Evolutionary conservation across 495 filamentous ascomycete genomes (phyloP).

Genomic region (Mytilinidion resinicola): DNA sequence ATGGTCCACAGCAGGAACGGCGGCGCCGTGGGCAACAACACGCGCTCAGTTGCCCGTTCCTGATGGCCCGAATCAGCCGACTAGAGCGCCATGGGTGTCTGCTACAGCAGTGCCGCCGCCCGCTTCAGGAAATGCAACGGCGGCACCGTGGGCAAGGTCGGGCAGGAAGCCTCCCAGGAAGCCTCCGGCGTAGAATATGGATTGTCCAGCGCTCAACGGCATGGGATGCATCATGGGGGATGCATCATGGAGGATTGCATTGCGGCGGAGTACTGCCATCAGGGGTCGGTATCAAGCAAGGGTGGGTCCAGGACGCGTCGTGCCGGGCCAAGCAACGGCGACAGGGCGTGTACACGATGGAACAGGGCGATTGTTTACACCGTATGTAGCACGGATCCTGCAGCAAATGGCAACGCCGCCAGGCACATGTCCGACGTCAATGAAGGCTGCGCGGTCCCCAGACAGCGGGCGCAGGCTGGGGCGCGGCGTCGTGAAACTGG

Average conservation of each 20-base stretch:
- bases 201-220: neutral
- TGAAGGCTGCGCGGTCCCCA: neutral
- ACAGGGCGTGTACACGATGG: neutral
- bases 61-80: constrained; percentile 21
- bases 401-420: too few relatives aligned
- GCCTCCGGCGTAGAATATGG: constrained; percentile 1
- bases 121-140: constrained; percentile 14
- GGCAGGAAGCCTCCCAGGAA: constrained; percentile 14
- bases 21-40: constrained; percentile 45
- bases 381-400: too few relatives aligned
- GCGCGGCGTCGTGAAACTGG: too few relatives aligned
- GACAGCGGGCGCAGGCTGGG: too few relatives aligned
- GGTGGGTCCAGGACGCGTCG: neutral
- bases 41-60: constrained; percentile 34
- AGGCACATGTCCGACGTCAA: too few relatives aligned
- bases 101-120: constrained; percentile 13
- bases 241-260: neutral
- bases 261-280: neutral
- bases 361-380: neutral
- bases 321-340: neutral
- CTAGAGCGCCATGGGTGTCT: constrained; percentile 41
- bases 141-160: constrained; percentile 23
- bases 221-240: neutral
- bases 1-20: constrained; percentile 30
- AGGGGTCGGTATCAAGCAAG: neutral